Evolutionary conservation across 306 rosid genomes (phyloP).

Genomic region (Sphenostylis stenocarpa): DNA sequence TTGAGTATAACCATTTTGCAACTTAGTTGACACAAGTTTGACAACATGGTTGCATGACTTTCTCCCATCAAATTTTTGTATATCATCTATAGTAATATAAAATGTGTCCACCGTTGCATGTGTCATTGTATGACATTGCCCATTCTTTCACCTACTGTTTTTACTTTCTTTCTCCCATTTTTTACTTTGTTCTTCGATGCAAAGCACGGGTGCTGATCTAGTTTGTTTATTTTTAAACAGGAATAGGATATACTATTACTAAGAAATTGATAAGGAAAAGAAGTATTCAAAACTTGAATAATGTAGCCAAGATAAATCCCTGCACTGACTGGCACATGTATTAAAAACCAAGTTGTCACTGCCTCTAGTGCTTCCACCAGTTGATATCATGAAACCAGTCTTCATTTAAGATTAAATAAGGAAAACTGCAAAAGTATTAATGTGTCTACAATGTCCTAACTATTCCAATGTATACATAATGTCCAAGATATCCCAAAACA

Average conservation of each 20-base stretch:
- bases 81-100: background rate
- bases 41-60: constrained; percentile 7
- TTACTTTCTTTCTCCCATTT: too few relatives aligned
- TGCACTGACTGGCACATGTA: background rate
- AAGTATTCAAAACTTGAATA: background rate
- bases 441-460: background rate
- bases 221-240: background rate
- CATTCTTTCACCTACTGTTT: too few relatives aligned
- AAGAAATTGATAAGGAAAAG: background rate
- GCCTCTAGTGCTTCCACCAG: background rate
- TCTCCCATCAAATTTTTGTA: background rate
- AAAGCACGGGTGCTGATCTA: too few relatives aligned
- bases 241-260: background rate
- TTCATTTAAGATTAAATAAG: background rate
- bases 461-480: background rate
- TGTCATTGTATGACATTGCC: too few relatives aligned
- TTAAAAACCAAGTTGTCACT: background rate
- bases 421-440: background rate
- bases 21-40: background rate
- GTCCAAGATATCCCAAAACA: background rate
- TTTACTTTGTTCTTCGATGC: too few relatives aligned
- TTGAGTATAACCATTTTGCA: background rate
- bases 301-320: background rate
- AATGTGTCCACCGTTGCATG: too few relatives aligned
- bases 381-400: background rate